Conservation (phyloP, 768 basidiomycete species). For the Paxillus involutus region DNA sequence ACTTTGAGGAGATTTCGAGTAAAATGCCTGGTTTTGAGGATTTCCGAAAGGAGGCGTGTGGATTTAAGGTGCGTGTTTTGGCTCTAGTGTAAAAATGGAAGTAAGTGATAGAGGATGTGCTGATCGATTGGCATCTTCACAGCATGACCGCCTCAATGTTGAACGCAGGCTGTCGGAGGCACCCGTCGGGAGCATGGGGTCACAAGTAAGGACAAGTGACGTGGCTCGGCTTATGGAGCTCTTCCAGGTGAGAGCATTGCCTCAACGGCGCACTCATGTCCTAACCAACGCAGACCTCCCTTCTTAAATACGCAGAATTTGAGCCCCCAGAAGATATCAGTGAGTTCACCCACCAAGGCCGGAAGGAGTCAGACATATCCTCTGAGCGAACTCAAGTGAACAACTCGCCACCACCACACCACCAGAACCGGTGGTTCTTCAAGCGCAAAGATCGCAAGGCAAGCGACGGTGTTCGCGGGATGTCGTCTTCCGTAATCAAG, state of each 20-base stretch:
- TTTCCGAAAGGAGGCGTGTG: constrained; percentile 74
- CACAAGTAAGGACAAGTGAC: constrained; percentile 71
- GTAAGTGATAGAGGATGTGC: not conserved
- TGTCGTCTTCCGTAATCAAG: constrained; percentile 31
- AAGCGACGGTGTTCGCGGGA: constrained; percentile 29
- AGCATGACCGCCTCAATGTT: constrained; percentile 78
- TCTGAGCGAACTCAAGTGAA: constrained; percentile 46
- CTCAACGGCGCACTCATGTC: not conserved
- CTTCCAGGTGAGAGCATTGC: constrained; percentile 54
- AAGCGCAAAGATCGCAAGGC: constrained; percentile 22
- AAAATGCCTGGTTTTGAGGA: constrained; percentile 62
- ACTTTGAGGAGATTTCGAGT: constrained; percentile 65
- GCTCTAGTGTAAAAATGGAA: not conserved
- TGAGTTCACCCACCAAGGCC: constrained; percentile 20
- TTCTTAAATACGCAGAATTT: constrained; percentile 75
- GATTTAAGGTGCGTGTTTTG: constrained; percentile 63
- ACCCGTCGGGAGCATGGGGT: constrained; percentile 39
- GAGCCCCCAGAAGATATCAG: constrained; percentile 37
- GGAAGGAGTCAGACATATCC: constrained; percentile 32
- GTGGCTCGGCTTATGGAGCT: constrained; percentile 82
- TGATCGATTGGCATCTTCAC: constrained; percentile 7
- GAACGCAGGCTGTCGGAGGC: constrained; percentile 58
- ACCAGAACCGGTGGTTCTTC: constrained; percentile 29
- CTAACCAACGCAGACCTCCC: constrained; percentile 48
- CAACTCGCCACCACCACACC: constrained; percentile 27